These are phyloP conservation scores for Melastoma malabathricum DNA, from an alignment of 345 rosid genomes.

Conservation along the genomic window DNA sequence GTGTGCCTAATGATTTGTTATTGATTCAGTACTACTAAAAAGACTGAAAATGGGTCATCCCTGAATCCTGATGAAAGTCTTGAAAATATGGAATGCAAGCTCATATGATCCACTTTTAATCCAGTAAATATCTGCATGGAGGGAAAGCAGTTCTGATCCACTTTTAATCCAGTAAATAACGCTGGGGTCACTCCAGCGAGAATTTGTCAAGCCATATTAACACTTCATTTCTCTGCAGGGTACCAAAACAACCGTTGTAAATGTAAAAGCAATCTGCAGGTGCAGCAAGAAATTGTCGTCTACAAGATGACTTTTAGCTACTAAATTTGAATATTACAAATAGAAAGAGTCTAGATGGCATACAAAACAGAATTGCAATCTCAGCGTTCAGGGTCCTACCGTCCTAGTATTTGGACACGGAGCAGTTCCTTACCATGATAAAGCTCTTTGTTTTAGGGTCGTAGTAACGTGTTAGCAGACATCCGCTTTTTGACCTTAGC, in stretches of 20 bases:
- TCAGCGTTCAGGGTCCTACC: too few relatives aligned
- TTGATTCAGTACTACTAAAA: too few relatives aligned
- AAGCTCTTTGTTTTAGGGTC: constrained; percentile 81
- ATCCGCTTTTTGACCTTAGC: constrained; percentile 48
- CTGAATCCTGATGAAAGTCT: too few relatives aligned
- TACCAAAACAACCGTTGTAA: not conserved
- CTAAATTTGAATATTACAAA: not conserved
- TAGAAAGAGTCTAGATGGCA: not conserved
- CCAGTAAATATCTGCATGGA: too few relatives aligned
- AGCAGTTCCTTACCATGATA: constrained; percentile 35
- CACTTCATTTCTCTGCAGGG: constrained; percentile 9
- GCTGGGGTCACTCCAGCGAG: too few relatives aligned
- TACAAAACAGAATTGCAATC: not conserved
- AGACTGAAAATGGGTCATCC: too few relatives aligned
- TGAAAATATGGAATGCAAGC: too few relatives aligned
- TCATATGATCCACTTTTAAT: too few relatives aligned
- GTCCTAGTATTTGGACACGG: not conserved
- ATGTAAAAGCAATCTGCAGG: not conserved
- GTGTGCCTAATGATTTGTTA: too few relatives aligned
- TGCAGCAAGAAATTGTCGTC: not conserved
- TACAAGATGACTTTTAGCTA: not conserved
- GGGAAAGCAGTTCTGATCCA: too few relatives aligned
- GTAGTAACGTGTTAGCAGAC: constrained; percentile 81
- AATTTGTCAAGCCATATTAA: too few relatives aligned
- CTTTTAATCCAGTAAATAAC: too few relatives aligned